Conservation (phyloP, 2,329 filamentous ascomycete genomes). For the Fusarium sp. region DNA sequence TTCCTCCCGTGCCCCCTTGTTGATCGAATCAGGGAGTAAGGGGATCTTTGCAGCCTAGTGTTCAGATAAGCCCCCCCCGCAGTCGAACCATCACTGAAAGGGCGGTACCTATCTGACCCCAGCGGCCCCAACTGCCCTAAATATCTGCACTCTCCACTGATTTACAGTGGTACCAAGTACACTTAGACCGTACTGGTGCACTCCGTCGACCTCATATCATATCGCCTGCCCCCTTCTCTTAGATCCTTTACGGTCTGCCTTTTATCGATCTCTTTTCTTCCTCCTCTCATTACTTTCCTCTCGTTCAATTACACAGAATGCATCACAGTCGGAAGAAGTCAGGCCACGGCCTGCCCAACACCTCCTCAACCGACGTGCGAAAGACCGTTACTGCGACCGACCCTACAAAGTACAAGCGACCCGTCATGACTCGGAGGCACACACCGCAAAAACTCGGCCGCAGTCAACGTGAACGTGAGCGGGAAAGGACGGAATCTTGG, state of each 20-base stretch:
- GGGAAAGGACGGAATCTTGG: slow-evolving; percentile 66
- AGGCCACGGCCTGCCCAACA: slow-evolving; percentile 66
- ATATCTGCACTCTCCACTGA: slow-evolving; percentile 39
- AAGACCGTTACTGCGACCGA: slow-evolving; percentile 64
- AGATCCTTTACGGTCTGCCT: slow-evolving; percentile 36
- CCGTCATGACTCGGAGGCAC: slow-evolving; percentile 62
- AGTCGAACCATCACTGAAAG: slow-evolving; percentile 48
- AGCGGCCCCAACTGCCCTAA: slow-evolving; percentile 40
- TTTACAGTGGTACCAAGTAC: slow-evolving; percentile 44
- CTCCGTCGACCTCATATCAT: slow-evolving; percentile 45
- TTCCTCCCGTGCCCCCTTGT: slow-evolving; percentile 31
- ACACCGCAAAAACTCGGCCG: slow-evolving; percentile 66
- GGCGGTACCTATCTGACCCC: slow-evolving; percentile 33
- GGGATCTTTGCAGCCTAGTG: slow-evolving; percentile 43
- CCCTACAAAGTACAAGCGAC: slow-evolving; percentile 63
- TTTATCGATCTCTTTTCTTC: slow-evolving; percentile 30
- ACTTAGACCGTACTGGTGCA: slow-evolving; percentile 37
- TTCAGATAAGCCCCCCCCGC: slow-evolving; percentile 46
- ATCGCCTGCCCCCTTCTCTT: slow-evolving; percentile 35
- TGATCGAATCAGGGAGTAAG: slow-evolving; percentile 46
- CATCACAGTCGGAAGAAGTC: slow-evolving; percentile 72
- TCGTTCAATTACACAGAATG: slow-evolving; percentile 56
- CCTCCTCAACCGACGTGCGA: slow-evolving; percentile 69
- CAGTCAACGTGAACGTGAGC: slow-evolving; percentile 66
- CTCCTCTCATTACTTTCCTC: slow-evolving; percentile 11